Evolutionary conservation across 441 rosid species (phyloP), one percentile per base, ranked within the genome.

Genomic region (Euphorbia schlechtendalii): DNA sequence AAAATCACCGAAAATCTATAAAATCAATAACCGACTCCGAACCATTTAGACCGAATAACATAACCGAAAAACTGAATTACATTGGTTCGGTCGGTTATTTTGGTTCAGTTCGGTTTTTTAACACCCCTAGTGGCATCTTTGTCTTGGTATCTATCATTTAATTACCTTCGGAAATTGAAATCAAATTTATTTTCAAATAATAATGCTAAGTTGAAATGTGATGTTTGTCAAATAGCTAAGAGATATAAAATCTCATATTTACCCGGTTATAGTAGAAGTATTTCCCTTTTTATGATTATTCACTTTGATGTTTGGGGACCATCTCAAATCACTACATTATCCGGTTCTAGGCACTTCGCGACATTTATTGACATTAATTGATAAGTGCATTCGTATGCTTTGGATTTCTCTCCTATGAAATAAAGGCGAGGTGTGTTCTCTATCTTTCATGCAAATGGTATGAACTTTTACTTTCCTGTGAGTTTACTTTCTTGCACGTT

Each of bases 81-180:
- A n/a, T n/a, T n/a, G n/a, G n/a, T n/a, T n/a, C n/a, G n/a, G n/a
- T n/a, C n/a, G n/a, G n/a, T n/a, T n/a, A n/a, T n/a, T n/a, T n/a
- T n/a, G n/a, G n/a, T n/a, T n/a, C n/a, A n/a, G n/a, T n/a, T n/a
- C n/a, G n/a, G n/a, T n/a, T n/a, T n/a, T n/a, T n/a, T n/a, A n/a
- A n/a, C n/a, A n/a, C n/a, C n/a, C n/a, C n/a, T n/a, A n/a, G n/a
- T n/a, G n/a, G n/a, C n/a, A n/a, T n/a, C n/a, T n/a, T n/a, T n/a
- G n/a, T n/a, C n/a, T n/a, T 52, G 17, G 6, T 30, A 61, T 41
- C 17, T 61, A 9, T 63, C 66, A 14, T 63, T 63, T 15, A 63
- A 11, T 63, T 63, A 63, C 10, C 56, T 63, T 45, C 20, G 12
- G 1, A 63, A 63, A 15, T 22, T 63, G 11, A 21, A 48, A 8